A percentile compares a stretch with the other conserved stretches of the same genome.
Evolutionary conservation across 2,329 filamentous ascomycete species (phyloP).

Genomic region (Hymenoscyphus repandus): DNA sequence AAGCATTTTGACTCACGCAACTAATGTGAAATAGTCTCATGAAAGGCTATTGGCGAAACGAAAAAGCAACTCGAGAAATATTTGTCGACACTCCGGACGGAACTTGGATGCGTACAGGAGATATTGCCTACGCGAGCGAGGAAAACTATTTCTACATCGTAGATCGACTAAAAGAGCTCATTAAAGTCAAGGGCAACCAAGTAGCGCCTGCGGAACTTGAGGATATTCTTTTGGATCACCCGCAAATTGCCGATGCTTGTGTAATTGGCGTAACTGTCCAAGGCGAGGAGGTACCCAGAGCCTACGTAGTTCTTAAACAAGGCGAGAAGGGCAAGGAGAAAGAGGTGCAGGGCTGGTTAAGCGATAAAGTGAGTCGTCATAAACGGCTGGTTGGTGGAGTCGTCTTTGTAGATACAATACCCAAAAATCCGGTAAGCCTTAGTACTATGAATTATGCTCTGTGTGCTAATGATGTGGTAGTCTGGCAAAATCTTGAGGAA

Average conservation of each 20-base stretch:
- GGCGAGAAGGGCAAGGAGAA: constrained; percentile 29
- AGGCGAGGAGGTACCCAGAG: constrained; percentile 53
- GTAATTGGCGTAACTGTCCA: constrained; percentile 39
- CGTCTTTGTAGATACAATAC: constrained; percentile 57
- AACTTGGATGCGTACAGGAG: constrained; percentile 56
- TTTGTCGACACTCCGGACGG: constrained; percentile 63
- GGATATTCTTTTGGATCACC: constrained; percentile 37
- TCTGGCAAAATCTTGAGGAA: constrained; percentile 46
- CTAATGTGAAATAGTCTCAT: constrained; percentile 40
- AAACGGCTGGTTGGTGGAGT: constrained; percentile 69
- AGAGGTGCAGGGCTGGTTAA: constrained; percentile 53
- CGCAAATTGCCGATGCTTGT: constrained; percentile 38
- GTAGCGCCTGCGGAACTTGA: constrained; percentile 45
- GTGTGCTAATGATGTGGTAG: constrained; percentile 4
- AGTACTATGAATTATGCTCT: background rate
- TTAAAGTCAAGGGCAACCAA: constrained; percentile 46
- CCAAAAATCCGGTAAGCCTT: constrained; percentile 54
- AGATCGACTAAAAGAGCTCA: constrained; percentile 50
- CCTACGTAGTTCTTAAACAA: constrained; percentile 46
- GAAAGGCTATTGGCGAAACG: constrained; percentile 53
- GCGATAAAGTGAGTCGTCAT: constrained; percentile 52
- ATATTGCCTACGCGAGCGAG: constrained; percentile 59
- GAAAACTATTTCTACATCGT: constrained; percentile 84
- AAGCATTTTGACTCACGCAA: background rate
- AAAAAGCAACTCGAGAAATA: constrained; percentile 55